Evolutionary conservation across 345 rosid genomes (phyloP), one percentile per base, ranked within the genome.

Genomic region (Microcos paniculata): DNA sequence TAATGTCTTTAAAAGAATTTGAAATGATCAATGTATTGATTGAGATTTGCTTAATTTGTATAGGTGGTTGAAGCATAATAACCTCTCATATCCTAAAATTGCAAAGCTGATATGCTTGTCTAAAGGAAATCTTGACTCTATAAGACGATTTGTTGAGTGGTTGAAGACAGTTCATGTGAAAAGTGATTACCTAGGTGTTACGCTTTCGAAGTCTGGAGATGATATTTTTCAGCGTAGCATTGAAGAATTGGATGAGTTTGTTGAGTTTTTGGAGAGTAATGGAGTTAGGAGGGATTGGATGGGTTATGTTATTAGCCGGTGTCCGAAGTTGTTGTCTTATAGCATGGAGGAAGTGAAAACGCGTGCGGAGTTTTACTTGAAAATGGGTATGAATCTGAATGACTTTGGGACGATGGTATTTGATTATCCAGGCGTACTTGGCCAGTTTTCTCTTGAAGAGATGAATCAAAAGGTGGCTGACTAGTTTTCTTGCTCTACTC

Each of bases 61-160:
- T 82, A 93, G 98, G 97, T 95, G 97, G 98, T 85, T 93, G 94
- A 95, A 95, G 79, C 97, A 95, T 83, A 86, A 90, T 83, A 73
- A 76, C 3, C 70, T 91, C 72, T 86, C 99, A 2, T 95, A 88
- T 80, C 89, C 88, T 4, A 92, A 85, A 80, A 88, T 95, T 79
- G 93, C 87, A 19, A 95, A 88, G 89, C 80, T 91, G 57, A 85
- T 95, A 76, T 82, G 87, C 77, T 81, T 86, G 84, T 84, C 97
- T 26, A 84, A 82, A 74, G 98, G 98, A 57, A 82, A 91, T 68
- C 85, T 90, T 18, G 90, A 88, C 53, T 89, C 89, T 51, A 86
- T 93, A 51, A 82, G 88, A 74, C 78, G 68, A 12, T 59, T 84
- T 53, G 86, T 86, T 15, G 91, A 86, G 48, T 95, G 96, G 98